A percentile compares a stretch with the other conserved stretches of the same genome.
phyloP scores from a whole-genome alignment of 2,329 filamentous ascomycete species.

The Clonostachys rhizophaga region DNA sequence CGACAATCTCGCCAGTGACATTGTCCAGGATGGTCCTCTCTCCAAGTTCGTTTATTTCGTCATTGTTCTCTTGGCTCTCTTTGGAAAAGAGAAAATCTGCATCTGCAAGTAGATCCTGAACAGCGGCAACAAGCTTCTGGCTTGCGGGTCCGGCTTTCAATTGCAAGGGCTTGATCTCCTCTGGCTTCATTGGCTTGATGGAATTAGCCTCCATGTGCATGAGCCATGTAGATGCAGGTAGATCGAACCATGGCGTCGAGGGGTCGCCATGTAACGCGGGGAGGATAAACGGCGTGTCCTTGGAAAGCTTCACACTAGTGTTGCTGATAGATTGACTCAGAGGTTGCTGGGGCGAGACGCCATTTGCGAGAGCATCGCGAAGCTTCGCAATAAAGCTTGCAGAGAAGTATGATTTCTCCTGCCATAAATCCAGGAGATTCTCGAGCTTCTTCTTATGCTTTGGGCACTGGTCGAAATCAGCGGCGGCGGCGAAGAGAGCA shows the following conservation, averaged over 20 bases:
- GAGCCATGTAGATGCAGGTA: conserved; percentile 78
- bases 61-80: conserved; percentile 36
- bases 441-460: conserved; percentile 63
- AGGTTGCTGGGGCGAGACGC: conserved; percentile 2
- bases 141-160: conserved; percentile 66
- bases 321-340: too few species aligned
- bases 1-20: conserved; percentile 58
- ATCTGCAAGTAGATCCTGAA: conserved; percentile 67
- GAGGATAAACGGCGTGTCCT: conserved; percentile 62
- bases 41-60: conserved; percentile 73
- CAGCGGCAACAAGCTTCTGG: conserved; percentile 57
- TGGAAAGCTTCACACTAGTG: conserved; percentile 32
- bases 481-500: conserved; percentile 54
- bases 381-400: conserved; percentile 50
- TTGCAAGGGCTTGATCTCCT: conserved; percentile 66
- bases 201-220: conserved; percentile 75
- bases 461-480: conserved; percentile 54
- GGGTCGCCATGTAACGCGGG: conserved; percentile 75
- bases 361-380: conserved; percentile 47
- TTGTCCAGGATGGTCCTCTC: conserved; percentile 63
- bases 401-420: conserved; percentile 58
- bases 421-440: conserved; percentile 66
- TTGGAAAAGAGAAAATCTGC: conserved; percentile 64
- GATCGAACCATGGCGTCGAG: conserved; percentile 71
- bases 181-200: conserved; percentile 66